Percentiles rank a stretch among this genome's conserved stretches.
Conservation (phyloP, 2,329 filamentous ascomycete genomes). For the Alternaria gansuensis region DNA sequence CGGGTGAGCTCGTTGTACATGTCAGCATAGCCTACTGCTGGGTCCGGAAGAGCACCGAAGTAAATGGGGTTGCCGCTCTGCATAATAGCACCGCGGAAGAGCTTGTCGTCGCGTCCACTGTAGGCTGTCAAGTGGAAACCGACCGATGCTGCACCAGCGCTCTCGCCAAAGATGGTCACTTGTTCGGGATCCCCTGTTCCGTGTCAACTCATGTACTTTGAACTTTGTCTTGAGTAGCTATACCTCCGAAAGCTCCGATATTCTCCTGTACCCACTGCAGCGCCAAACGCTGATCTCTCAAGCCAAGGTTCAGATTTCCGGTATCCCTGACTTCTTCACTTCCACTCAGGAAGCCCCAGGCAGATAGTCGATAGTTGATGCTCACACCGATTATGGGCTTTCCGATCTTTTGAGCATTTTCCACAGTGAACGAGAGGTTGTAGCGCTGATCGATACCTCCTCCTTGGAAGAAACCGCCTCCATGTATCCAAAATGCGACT, state of each 20-base stretch:
- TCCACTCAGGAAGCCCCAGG: conserved; percentile 70
- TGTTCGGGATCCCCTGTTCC: conserved; percentile 50
- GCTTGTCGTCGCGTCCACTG: conserved; percentile 58
- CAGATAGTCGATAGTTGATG: conserved; percentile 63
- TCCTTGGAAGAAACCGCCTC: conserved; percentile 61
- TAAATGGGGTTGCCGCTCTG: conserved; percentile 54
- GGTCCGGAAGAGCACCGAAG: conserved; percentile 33
- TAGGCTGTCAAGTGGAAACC: conserved; percentile 59
- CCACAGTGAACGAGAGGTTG: conserved; percentile 60
- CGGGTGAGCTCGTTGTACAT: conserved; percentile 36
- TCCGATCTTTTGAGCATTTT: conserved; percentile 57
- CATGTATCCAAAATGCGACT: conserved; percentile 65
- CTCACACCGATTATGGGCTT: conserved; percentile 59
- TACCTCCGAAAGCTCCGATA: conserved; percentile 56
- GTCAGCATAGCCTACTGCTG: conserved; percentile 27
- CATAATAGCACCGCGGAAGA: conserved; percentile 60
- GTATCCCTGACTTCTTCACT: conserved; percentile 42
- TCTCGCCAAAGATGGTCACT: conserved; percentile 59
- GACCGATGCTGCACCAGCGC: conserved; percentile 56
- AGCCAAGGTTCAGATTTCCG: conserved; percentile 60
- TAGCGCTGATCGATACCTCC: conserved; percentile 64
- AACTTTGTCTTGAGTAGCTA: conserved; percentile 41
- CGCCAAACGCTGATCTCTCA: conserved; percentile 58
- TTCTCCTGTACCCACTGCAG: conserved; percentile 58
- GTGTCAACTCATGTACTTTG: conserved; percentile 37